Conservation (phyloP, 2,329 filamentous ascomycete genomes). For the Elsinoe necatrix region DNA sequence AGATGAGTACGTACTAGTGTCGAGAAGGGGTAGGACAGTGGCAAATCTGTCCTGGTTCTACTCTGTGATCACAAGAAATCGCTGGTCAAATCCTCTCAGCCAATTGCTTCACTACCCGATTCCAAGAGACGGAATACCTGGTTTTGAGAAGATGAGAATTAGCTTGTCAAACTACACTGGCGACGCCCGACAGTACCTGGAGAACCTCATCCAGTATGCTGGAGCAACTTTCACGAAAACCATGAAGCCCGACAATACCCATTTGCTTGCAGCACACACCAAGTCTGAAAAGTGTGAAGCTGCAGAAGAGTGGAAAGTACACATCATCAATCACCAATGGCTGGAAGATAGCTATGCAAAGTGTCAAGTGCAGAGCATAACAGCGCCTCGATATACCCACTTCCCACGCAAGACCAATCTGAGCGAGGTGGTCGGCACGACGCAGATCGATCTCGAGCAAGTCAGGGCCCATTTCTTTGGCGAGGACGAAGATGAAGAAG, state of each 20-base stretch:
- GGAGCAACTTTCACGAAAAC: constrained; percentile 91
- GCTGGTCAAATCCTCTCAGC: constrained; percentile 77
- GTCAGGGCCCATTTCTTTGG: constrained; percentile 62
- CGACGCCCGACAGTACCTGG: constrained; percentile 84
- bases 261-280: constrained; percentile 83
- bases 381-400: constrained; percentile 67
- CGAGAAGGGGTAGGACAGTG: constrained; percentile 69
- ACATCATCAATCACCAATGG: constrained; percentile 92
- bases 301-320: constrained; percentile 82
- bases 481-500: constrained; percentile 19
- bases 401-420: constrained; percentile 88
- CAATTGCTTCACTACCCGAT: constrained; percentile 86
- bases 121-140: constrained; percentile 65
- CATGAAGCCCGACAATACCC: constrained; percentile 90
- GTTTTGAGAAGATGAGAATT: constrained; percentile 68
- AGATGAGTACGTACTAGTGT: constrained; percentile 65
- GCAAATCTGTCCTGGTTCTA: constrained; percentile 94
- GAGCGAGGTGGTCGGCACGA: constrained; percentile 86
- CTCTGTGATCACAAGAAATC: constrained; percentile 77
- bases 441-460: constrained; percentile 64
- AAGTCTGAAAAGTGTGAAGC: constrained; percentile 89
- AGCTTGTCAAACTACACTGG: constrained; percentile 95
- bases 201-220: constrained; percentile 76
- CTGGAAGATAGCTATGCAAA: constrained; percentile 94
- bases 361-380: constrained; percentile 65